A percentile compares a stretch with the other conserved stretches of the same genome.
These are phyloP conservation scores for Nakaseomyces bracarensis DNA, from an alignment of 1,139 yeast species.

Conservation along the genomic window DNA sequence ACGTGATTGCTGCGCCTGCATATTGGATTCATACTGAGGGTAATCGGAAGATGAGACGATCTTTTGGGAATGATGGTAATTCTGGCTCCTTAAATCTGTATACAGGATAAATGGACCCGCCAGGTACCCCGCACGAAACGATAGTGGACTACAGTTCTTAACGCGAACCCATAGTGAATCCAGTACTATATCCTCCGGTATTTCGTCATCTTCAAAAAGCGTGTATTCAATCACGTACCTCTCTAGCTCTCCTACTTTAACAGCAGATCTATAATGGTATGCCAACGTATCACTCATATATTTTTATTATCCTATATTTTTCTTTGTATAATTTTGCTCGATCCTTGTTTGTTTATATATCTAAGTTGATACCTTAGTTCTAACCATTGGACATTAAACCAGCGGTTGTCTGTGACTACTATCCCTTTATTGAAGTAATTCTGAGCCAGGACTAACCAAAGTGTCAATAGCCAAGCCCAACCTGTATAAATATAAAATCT, in stretches of 20 bases:
- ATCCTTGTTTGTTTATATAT: too few species aligned
- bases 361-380: too few species aligned
- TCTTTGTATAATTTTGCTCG: too few species aligned
- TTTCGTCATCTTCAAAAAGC: conserved; percentile 31
- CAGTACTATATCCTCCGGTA: conserved; percentile 17
- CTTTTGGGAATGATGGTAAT: conserved; percentile 51
- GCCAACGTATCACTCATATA: conserved; percentile 27
- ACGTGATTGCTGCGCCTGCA: conserved; percentile 61
- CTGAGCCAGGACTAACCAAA: too few species aligned
- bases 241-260: conserved; percentile 49
- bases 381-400: too few species aligned
- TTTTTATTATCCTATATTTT: too few species aligned
- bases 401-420: too few species aligned
- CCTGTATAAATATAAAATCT: too few species aligned
- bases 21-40: conserved; percentile 65
- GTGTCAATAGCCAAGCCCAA: too few species aligned
- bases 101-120: conserved; percentile 84
- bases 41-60: conserved; percentile 61
- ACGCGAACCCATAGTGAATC: conserved; percentile 54
- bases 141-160: conserved; percentile 62
- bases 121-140: conserved; percentile 77
- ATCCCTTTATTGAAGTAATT: too few species aligned
- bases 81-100: conserved; percentile 64
- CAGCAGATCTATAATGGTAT: conserved; percentile 35
- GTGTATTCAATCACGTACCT: conserved; percentile 40